Evolutionary conservation across 495 filamentous ascomycete species (phyloP), one percentile per base, ranked within the genome.

Genomic region (Penicillium tannophilum): DNA sequence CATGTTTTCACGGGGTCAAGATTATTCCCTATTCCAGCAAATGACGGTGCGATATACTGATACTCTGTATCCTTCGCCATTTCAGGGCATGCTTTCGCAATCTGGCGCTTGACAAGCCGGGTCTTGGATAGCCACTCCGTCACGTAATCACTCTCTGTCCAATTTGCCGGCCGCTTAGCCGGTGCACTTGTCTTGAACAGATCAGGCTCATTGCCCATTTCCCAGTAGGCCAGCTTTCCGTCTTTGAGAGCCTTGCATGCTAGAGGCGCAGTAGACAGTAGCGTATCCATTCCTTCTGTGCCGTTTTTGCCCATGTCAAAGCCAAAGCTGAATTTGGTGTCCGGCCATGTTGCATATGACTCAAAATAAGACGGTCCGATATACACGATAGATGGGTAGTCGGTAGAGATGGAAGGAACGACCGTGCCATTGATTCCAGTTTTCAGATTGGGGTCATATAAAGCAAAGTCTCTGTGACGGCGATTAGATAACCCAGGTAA

Each of bases 161-260:
- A 90, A 50, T 60, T 67, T 0, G 77, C 42, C 11, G 84, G 81
- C 28, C 86, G 70, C 47, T 84, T 79, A 3, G 73, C 82, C 55
- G 83, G 82, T 12, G 79, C 61, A 28, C 79, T 82, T 4, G 78
- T 82, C 19, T 79, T 78, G 65, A 72, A 88, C 24, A 89, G 71
- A 62, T 90, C 86, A 0, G 86, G 86, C 70, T 90, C 87, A 56
- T 90, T 89, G 16, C 86, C 87, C 61, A 86, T 80, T 54, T 85
- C 81, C 85, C 84, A 89, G 55, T 72, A 71, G 24, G 81, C 73
- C 17, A 88, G 67, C 52, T 72, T 80, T 16, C 75, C 79, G 9
- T 64, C 71, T 31, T 72, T 66, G 6, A 88, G 66, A 9, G 84
- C 82, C 59, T 83, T 83, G 71, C 87, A 90, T 9, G 79, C 86